phyloP scores from a whole-genome alignment of 768 basidiomycete species.

The Phlebiopsis gigantea region DNA sequence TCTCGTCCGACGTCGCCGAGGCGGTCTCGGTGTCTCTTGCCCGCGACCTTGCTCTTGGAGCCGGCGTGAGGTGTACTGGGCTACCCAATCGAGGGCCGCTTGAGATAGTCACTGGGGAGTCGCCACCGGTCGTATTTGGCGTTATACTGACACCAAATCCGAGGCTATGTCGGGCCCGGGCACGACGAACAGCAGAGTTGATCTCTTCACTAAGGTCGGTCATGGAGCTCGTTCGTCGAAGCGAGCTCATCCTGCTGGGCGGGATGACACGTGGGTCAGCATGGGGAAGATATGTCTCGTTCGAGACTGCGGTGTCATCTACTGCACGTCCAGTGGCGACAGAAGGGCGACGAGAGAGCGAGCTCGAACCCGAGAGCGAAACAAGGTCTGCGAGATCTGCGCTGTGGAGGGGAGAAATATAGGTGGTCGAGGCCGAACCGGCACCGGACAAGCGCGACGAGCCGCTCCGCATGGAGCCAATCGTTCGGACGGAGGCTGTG shows the following conservation, averaged over 20 bases:
- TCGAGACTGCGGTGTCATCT: conserved; percentile 68
- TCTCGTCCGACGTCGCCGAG: conserved; percentile 35
- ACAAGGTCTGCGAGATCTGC: conserved; percentile 66
- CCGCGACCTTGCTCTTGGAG: conserved; percentile 33
- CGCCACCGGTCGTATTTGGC: conserved; percentile 36
- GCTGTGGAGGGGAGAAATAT: conserved; percentile 68
- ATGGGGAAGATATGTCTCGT: conserved; percentile 62
- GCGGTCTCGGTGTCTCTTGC: conserved; percentile 21
- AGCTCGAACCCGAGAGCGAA: conserved; percentile 40
- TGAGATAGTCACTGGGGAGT: conserved; percentile 67
- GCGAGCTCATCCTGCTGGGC: conserved; percentile 53
- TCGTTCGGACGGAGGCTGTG: conserved; percentile 62
- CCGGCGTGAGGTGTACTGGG: conserved; percentile 40
- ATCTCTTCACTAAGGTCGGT: conserved; percentile 69
- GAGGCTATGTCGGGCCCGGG: conserved; percentile 37
- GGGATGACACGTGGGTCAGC: conserved; percentile 72
- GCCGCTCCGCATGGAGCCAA: conserved; percentile 46
- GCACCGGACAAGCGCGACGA: conserved; percentile 33
- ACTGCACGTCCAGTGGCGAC: conserved; percentile 57
- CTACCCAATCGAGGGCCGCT: conserved; percentile 49
- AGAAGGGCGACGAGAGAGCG: conserved; percentile 39
- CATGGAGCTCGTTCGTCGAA: conserved; percentile 66
- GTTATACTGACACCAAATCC: conserved; percentile 40
- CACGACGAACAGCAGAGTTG: conserved; percentile 37
- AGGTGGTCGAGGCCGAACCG: conserved; percentile 69